phyloP scores from a whole-genome alignment of 108 stramenopile species.

The Pseudonitzschia pungens region DNA sequence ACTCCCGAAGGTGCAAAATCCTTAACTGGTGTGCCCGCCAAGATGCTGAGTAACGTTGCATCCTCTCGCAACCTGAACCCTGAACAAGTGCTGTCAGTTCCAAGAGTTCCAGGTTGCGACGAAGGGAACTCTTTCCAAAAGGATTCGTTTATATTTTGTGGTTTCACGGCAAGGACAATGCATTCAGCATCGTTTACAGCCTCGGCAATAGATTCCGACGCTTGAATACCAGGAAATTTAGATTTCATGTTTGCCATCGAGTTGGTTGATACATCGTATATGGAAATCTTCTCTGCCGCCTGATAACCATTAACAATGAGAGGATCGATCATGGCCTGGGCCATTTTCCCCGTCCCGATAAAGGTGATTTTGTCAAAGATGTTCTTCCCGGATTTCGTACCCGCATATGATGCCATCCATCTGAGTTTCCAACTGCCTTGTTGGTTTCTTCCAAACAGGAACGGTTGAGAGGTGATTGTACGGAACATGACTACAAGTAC shows the following conservation, averaged over 20 bases:
- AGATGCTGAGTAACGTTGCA: conserved; percentile 61
- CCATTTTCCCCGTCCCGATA: conserved; percentile 95
- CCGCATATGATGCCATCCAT: conserved; percentile 21
- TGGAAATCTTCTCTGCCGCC: conserved; percentile 53
- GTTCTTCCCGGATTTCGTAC: neutral
- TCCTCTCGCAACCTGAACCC: conserved; percentile 34
- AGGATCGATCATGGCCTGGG: conserved; percentile 86
- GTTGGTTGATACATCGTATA: conserved; percentile 64
- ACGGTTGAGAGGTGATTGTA: neutral
- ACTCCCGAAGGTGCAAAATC: conserved; percentile 41
- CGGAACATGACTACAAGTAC: neutral
- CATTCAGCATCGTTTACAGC: conserved; percentile 64
- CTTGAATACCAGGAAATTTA: conserved; percentile 45
- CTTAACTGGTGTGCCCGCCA: conserved; percentile 58
- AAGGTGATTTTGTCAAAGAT: conserved; percentile 74
- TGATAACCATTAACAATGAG: conserved; percentile 65
- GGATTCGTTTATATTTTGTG: conserved; percentile 75
- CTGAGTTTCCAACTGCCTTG: neutral
- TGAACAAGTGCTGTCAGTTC: conserved; percentile 5
- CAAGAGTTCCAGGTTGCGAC: conserved; percentile 24
- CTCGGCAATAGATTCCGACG: conserved; percentile 52
- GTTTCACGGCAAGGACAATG: conserved; percentile 88
- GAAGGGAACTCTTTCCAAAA: conserved; percentile 40
- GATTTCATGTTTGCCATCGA: conserved; percentile 43
- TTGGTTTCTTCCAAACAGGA: neutral